Evolutionary conservation across 2,329 filamentous ascomycete species (phyloP), one percentile per base, ranked within the genome.

Genomic region (Sclerotinia sclerotiorum): DNA sequence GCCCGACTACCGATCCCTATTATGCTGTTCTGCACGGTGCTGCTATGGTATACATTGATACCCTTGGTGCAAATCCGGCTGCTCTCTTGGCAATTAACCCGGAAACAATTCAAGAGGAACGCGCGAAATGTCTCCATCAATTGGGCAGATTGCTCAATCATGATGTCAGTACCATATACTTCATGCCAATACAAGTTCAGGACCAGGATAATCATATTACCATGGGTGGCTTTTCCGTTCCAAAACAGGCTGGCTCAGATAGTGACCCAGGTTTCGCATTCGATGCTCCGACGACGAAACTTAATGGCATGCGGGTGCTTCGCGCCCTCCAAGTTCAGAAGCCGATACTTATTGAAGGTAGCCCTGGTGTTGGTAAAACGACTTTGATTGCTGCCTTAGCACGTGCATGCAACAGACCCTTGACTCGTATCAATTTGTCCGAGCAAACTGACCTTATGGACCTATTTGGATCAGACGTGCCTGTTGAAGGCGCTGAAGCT

Each of bases 401-500:
- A 1, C 86, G 87, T 73, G 88, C 90, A 5, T 90, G 92, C 72
- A 93, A 94, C 6, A 90, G 90, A 70, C 90, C 91, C 10, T 81
- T 99, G 71, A 97, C 93, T 0, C 87, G 95, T 74, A 97, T 99
- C 80, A 99, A 99, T 76, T 83, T 99, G 69, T 98, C 95, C 0
- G 95, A 99, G 74, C 95, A 99, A 80, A 99, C 96, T 0, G 95
- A 99, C 79, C 82, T 99, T 62, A 97, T 98, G 86, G 95, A 99
- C 78, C 83, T 99, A 0, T 99, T 99, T 78, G 95, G 95, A 69
- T 97, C 94, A 0, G 95, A 99, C 81, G 93, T 97, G 10, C 95
- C 95, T 0, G 89, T 97, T 4, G 95, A 98, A 80, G 94, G 93
- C n/a, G 93, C 91, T 0, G 88, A 91, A 75, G 90, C 93, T 10